These are phyloP conservation scores for Sporothrix euskadiensis DNA, from an alignment of 2,329 filamentous ascomycete species.

Conservation along the genomic window DNA sequence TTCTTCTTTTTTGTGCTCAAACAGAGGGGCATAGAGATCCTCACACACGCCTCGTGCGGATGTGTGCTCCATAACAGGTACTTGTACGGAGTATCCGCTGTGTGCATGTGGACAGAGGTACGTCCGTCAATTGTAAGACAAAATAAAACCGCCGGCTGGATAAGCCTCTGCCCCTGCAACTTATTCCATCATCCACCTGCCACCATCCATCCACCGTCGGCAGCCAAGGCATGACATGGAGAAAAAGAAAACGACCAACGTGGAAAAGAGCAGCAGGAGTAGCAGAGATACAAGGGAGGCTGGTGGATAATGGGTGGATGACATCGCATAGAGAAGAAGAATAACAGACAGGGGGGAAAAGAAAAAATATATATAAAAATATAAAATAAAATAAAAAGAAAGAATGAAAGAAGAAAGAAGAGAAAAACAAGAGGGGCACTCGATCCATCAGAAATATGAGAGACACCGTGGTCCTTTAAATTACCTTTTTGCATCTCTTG, in stretches of 20 bases:
- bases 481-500: not conserved
- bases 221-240: not conserved
- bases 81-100: not conserved
- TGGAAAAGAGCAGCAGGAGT: not conserved
- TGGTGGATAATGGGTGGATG: not conserved
- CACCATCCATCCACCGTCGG: not conserved
- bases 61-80: not conserved
- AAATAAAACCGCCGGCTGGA: constrained; percentile 16
- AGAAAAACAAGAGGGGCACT: not conserved
- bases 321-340: not conserved
- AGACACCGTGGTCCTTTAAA: constrained; percentile 13
- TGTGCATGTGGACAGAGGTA: too few species aligned
- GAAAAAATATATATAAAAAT: not conserved
- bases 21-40: not conserved
- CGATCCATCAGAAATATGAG: not conserved
- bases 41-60: not conserved
- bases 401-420: not conserved
- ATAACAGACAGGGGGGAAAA: not conserved
- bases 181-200: not conserved
- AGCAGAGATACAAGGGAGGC: not conserved
- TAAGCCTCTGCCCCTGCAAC: not conserved
- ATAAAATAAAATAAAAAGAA: not conserved
- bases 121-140: constrained; percentile 11
- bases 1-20: not conserved
- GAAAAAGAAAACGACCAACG: not conserved